Percentiles rank a stretch among this genome's conserved stretches.
phyloP scores from a whole-genome alignment of 768 basidiomycete species.

The Daedaleopsis nitida region DNA sequence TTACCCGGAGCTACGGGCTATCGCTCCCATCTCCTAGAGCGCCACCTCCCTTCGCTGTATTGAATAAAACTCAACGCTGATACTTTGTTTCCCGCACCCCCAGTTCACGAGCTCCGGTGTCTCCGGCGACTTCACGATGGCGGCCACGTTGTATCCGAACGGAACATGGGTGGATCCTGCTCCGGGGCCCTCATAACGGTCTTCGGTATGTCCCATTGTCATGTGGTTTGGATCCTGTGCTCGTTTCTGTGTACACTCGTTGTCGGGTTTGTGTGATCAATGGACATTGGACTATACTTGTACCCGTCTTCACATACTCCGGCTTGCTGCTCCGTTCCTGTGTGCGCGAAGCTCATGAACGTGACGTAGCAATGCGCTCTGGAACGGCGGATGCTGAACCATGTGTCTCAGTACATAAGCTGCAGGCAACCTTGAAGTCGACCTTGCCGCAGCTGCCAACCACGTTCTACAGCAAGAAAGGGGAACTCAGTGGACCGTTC shows the following conservation, averaged over 20 bases:
- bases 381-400: not conserved
- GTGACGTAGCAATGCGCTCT: not conserved
- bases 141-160: slow-evolving; percentile 76
- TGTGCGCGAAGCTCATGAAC: not conserved
- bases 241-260: slow-evolving; percentile 5
- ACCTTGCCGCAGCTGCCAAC: not conserved
- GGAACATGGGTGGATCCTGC: slow-evolving; percentile 80
- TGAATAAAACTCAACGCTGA: slow-evolving; percentile 5
- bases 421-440: not conserved
- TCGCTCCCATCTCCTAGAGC: not conserved
- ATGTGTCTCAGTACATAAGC: not conserved
- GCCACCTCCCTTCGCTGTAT: not conserved
- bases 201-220: not conserved
- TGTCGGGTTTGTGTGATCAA: slow-evolving; percentile 4
- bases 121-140: slow-evolving; percentile 78
- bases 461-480: not conserved
- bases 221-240: no score
- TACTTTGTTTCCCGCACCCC: slow-evolving; percentile 2
- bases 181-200: slow-evolving; percentile 57
- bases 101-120: slow-evolving; percentile 49
- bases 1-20: not conserved
- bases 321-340: slow-evolving; percentile 2
- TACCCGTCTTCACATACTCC: slow-evolving; percentile 14
- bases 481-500: not conserved
- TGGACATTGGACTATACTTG: slow-evolving; percentile 16